Percentiles rank a stretch among this genome's conserved stretches.
Evolutionary conservation across 441 rosid species (phyloP).

Genomic region (Populus tomentosa): DNA sequence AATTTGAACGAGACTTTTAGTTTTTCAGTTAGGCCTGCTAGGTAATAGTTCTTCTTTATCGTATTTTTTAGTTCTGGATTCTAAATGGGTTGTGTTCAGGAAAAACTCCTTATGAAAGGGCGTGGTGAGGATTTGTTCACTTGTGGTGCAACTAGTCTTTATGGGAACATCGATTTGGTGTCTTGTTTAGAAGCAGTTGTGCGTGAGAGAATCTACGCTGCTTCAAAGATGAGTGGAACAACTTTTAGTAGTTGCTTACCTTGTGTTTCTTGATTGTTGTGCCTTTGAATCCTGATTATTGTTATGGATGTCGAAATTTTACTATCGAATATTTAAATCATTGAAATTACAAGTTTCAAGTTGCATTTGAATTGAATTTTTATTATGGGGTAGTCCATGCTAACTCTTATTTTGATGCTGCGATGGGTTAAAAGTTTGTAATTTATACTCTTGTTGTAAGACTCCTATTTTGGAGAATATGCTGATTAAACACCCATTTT

Average conservation of each 20-base stretch:
- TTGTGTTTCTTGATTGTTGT: neutral
- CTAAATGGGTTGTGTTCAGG: neutral
- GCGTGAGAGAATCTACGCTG: too few species aligned
- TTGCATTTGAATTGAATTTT: neutral
- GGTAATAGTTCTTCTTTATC: neutral
- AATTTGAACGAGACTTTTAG: neutral
- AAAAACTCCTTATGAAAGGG: neutral
- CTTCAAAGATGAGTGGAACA: neutral
- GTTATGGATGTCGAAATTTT: neutral
- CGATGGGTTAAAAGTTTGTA: neutral
- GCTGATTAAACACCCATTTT: neutral
- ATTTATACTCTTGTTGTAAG: neutral
- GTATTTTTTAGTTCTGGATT: neutral
- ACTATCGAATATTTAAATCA: neutral
- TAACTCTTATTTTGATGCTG: neutral
- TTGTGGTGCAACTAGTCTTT: too few species aligned
- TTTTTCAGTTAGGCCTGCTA: neutral
- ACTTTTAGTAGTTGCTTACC: neutral
- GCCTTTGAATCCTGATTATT: neutral
- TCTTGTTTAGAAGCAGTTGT: too few species aligned
- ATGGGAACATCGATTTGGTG: too few species aligned
- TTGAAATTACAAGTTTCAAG: neutral
- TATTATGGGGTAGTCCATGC: neutral
- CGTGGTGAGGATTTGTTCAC: too few species aligned
- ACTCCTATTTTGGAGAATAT: neutral